phyloP scores from a whole-genome alignment of 2,329 filamentous ascomycete species.

The Epichloe glyceriae region DNA sequence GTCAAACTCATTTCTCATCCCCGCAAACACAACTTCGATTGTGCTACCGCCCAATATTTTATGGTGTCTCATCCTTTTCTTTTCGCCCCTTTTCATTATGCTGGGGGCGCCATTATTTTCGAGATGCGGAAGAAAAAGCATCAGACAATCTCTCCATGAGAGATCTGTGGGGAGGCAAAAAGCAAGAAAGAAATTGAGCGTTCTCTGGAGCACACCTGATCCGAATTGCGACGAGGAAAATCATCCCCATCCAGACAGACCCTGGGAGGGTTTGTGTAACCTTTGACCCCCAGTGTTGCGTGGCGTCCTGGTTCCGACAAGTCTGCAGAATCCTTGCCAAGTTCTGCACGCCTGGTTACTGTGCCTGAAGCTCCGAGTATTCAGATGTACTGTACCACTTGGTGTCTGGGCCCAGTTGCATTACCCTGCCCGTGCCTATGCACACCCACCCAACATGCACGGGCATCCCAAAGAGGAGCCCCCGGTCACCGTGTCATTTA shows the following conservation, averaged over 20 bases:
- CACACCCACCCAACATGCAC: constrained; percentile 10
- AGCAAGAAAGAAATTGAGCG: neutral
- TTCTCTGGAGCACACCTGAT: neutral
- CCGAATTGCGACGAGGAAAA: neutral
- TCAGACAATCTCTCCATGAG: too few relatives aligned
- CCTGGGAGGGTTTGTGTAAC: constrained; percentile 9
- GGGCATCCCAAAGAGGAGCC: constrained; percentile 8
- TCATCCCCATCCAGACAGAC: neutral
- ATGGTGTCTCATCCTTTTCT: neutral
- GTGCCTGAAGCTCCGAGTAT: constrained; percentile 11
- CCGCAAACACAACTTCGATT: constrained; percentile 1
- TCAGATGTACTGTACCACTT: constrained; percentile 12
- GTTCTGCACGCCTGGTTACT: constrained; percentile 8
- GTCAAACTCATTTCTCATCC: constrained; percentile 1
- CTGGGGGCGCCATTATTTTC: too few relatives aligned
- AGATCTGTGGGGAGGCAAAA: neutral
- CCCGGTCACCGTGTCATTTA: constrained; percentile 7
- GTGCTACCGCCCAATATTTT: neutral
- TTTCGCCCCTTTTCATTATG: neutral
- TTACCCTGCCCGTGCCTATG: constrained; percentile 8
- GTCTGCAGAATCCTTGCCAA: constrained; percentile 10
- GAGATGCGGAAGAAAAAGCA: too few relatives aligned
- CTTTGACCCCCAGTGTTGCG: constrained; percentile 9
- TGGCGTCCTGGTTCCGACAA: constrained; percentile 15
- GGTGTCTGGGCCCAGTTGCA: constrained; percentile 8